Evolutionary conservation across 129 eudicot genomes (phyloP), one percentile per base, ranked within the genome.

Genomic region (Helianthus annuus): DNA sequence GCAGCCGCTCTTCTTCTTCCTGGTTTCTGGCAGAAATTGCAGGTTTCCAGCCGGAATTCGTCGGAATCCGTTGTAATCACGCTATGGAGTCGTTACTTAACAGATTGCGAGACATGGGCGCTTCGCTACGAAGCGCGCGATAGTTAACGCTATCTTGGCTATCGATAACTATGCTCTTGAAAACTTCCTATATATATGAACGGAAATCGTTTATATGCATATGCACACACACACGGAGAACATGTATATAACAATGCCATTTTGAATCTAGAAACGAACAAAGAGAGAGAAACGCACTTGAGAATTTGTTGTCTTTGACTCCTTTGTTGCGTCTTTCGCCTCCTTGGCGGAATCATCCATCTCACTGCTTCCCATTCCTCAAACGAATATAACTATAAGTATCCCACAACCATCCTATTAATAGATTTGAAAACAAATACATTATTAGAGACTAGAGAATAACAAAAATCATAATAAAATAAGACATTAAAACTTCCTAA

Each of bases 311-410:
- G 88, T 79, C 77, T 87, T 77, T 60, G 81, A 22, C 76, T 69
- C 97, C 76, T 87, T 89, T 16, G 82, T 13, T 17, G 65, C 6
- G 55, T 89, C 92, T 84, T 91, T 92, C 34, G 76, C 88, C 82
- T 89, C 96, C 70, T 93, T 93, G 52, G 87, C 12, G 59, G 90
- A 72, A 72, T 93, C 87, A 66, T 93, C 98, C 81, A 82, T 89
- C 72, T 93, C 97, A 75, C 90, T 90, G 76, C 98, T 87, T 69
- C 98, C 96, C 98, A 93, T 93, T 69, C 72, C 74, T 79, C 80
- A 88, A 73, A 29, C 17, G 68, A 76, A 73, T 58, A 82, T 78
- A 75, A 19, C 69, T 73, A 67, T 24, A 71, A 52, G 76, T 74
- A 56, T 61, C 81, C 69, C 77, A 59, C 65, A 65, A 83, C 80